phyloP scores from a whole-genome alignment of 352 stramenopile species.

The Globisporangium yorkense region DNA sequence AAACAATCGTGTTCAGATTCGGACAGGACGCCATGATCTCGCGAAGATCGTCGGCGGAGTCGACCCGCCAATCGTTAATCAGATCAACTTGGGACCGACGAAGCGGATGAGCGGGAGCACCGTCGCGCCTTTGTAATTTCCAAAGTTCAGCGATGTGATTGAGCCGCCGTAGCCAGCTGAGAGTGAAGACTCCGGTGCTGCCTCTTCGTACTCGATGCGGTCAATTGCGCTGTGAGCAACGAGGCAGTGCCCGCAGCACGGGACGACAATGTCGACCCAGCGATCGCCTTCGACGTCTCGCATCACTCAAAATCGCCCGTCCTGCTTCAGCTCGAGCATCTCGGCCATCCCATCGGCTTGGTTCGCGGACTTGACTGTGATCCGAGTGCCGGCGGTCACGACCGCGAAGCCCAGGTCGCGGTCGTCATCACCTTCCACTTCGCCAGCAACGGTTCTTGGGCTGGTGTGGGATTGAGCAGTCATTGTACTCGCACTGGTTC shows the following conservation, averaged over 20 bases:
- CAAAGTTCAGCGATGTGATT: background rate
- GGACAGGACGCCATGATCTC: background rate
- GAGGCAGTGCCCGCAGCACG: slow-evolving; percentile 1
- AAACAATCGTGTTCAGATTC: background rate
- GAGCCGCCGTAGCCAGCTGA: background rate
- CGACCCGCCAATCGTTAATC: background rate
- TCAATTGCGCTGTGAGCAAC: background rate
- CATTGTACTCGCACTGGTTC: background rate
- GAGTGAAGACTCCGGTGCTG: background rate
- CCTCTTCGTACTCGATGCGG: background rate
- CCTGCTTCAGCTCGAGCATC: background rate
- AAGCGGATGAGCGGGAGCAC: background rate
- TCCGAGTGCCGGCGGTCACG: background rate
- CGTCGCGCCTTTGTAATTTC: background rate
- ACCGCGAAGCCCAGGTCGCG: background rate
- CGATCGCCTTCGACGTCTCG: background rate
- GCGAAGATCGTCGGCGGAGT: background rate
- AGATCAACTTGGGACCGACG: slow-evolving; percentile 1
- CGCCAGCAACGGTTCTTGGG: too few species aligned
- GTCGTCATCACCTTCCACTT: background rate
- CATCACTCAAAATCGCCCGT: slow-evolving; percentile 5
- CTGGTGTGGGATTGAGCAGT: too few species aligned
- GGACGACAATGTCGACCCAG: slow-evolving; percentile 2
- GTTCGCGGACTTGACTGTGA: background rate
- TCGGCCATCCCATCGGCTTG: background rate